Evolutionary conservation across 2,329 filamentous ascomycete species (phyloP).

Genomic region (Pseudogymnoascus sp.): DNA sequence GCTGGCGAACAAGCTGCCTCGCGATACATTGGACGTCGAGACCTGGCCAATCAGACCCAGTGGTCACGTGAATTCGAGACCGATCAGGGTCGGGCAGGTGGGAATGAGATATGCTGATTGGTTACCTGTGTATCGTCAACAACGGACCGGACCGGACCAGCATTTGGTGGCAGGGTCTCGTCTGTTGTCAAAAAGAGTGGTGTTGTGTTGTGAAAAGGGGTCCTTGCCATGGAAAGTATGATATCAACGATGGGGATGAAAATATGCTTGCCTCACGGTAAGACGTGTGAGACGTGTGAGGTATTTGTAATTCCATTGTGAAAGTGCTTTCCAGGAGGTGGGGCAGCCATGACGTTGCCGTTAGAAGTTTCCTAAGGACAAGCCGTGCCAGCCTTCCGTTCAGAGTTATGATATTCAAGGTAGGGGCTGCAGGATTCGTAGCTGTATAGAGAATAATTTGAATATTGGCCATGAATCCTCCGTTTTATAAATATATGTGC

Average conservation of each 20-base stretch:
- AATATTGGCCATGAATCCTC: background rate
- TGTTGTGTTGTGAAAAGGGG: background rate
- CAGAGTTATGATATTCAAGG: background rate
- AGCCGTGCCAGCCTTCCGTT: background rate
- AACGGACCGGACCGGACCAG: background rate
- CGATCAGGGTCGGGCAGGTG: background rate
- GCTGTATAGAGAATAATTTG: background rate
- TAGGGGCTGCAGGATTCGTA: background rate
- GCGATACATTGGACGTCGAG: background rate
- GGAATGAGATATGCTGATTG: background rate
- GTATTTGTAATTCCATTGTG: background rate
- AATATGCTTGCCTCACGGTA: background rate
- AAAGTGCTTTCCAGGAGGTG: background rate
- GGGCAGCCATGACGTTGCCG: background rate
- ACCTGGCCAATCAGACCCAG: background rate
- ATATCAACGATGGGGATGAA: background rate
- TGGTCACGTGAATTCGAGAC: background rate
- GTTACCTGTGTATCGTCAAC: background rate
- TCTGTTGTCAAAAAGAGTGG: background rate
- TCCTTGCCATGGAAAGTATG: background rate
- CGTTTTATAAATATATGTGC: background rate
- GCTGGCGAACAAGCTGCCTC: background rate
- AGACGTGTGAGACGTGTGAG: background rate
- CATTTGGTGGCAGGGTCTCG: background rate
- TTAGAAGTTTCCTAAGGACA: background rate